Conservation (phyloP, 2,329 filamentous ascomycete genomes). For the Xylariaceae sp. region DNA sequence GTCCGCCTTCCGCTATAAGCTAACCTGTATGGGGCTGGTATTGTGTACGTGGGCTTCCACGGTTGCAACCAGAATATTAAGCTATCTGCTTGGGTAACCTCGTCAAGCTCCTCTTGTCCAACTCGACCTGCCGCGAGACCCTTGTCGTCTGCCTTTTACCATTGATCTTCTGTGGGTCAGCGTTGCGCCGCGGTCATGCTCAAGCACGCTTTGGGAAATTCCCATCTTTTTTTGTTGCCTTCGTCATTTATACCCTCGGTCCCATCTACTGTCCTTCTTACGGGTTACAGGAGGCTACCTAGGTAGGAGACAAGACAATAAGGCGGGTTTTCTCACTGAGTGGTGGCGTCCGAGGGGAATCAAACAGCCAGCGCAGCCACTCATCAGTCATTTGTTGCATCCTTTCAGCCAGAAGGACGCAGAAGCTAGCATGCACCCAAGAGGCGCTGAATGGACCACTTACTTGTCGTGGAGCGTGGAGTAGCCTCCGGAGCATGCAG, state of each 20-base stretch:
- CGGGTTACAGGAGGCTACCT: no score
- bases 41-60: not conserved
- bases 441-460: not conserved
- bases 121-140: constrained; percentile 14
- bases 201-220: constrained; percentile 23
- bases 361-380: no score
- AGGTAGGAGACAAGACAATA: no score
- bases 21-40: not conserved
- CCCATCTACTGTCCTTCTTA: not conserved
- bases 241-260: not conserved
- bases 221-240: constrained; percentile 9
- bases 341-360: no score
- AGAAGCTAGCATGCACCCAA: not conserved
- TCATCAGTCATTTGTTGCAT: no score
- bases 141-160: constrained; percentile 3
- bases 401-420: no score
- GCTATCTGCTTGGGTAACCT: no score
- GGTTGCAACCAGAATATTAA: not conserved
- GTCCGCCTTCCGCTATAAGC: constrained; percentile 23
- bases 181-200: constrained; percentile 18
- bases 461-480: not conserved
- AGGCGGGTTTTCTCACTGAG: no score
- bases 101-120: not conserved
- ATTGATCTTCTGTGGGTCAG: constrained; percentile 13
- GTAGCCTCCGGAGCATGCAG: constrained; percentile 20